Evolutionary conservation across 495 filamentous ascomycete species (phyloP), one percentile per base, ranked within the genome.

Genomic region (Podospora pseudoanserina): DNA sequence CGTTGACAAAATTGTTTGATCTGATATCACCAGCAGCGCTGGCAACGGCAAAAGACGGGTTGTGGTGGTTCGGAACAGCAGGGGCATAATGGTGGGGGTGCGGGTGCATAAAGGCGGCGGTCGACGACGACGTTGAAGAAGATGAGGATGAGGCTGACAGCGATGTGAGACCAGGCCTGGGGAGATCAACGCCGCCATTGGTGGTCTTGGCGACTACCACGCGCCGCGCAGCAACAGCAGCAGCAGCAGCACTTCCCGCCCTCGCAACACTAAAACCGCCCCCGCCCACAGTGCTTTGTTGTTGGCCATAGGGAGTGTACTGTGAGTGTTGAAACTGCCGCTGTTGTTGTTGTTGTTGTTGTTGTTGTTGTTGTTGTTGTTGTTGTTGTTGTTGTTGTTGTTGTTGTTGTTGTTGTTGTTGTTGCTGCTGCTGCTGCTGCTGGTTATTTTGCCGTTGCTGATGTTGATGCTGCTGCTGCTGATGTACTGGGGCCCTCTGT

Each of bases 161-260:
- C 16, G 61, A 57, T 59, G 65, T 19, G 66, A 60, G 59, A 53
- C 53, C 60, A 1, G 53, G 60, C 54, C 67, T 61, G 60, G 63
- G 30, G 44, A 66, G 60, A 63, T 60, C 68, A 49, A 60, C 68
- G 58, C 70, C 68, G 65, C 62, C 23, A 23, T 23, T 23, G 23
- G 23, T 69, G 59, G 69, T 63, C 71, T 72, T 71, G 70, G 68
- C 69, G 18, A 20, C 64, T 26, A 28, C 23, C 26, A 26, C 23
- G 4, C 30, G 59, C 59, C 16, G 19, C 16, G 5, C 59, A 34
- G 9, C 27, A 32, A 23, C 23, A 28, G 19, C 59, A 61, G 23
- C 27, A 32, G 6, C 23, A 28, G 19, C 59, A 32, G 23, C 58
- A 60, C n/a, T 28, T 26, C 7, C 59, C 30, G 59, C 59, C 30